These are phyloP conservation scores for Myxozyma nipponensis DNA, from an alignment of 805 yeast species.

Conservation along the genomic window DNA sequence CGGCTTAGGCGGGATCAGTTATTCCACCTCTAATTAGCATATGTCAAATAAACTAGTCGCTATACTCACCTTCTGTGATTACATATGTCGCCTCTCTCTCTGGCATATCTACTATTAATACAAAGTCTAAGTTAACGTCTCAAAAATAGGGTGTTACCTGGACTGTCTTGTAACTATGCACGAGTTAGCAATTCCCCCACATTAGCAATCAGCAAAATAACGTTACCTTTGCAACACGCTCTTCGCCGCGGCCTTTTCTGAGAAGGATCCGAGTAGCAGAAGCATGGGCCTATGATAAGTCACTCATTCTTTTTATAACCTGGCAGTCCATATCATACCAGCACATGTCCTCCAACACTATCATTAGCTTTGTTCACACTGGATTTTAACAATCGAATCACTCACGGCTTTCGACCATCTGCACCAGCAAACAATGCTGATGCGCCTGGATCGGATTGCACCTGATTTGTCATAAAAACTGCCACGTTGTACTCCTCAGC, in stretches of 20 bases:
- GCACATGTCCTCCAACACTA: slow-evolving; percentile 71
- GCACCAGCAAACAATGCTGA: slow-evolving; percentile 73
- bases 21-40: no score
- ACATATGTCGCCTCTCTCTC: slow-evolving; percentile 74
- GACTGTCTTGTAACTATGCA: slow-evolving; percentile 61
- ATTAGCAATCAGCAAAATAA: background rate
- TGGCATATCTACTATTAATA: slow-evolving; percentile 52
- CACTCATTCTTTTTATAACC: background rate
- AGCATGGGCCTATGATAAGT: slow-evolving; percentile 39
- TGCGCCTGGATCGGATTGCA: slow-evolving; percentile 82
- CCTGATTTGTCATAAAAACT: slow-evolving; percentile 66
- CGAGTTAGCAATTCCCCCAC: background rate
- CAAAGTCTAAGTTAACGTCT: no score
- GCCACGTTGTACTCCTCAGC: slow-evolving; percentile 79
- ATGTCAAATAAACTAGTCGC: no score
- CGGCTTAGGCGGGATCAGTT: no score
- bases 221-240: slow-evolving; percentile 61
- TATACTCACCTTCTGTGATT: slow-evolving; percentile 59
- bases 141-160: no score
- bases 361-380: background rate
- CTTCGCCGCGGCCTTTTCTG: slow-evolving; percentile 75
- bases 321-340: slow-evolving; percentile 39
- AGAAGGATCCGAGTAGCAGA: slow-evolving; percentile 71
- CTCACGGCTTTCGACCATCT: slow-evolving; percentile 71
- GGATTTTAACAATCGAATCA: slow-evolving; percentile 9